Evolutionary conservation across 1,139 yeast genomes (phyloP), one percentile per base, ranked within the genome.

Genomic region (Trichomonascaceae sp.): DNA sequence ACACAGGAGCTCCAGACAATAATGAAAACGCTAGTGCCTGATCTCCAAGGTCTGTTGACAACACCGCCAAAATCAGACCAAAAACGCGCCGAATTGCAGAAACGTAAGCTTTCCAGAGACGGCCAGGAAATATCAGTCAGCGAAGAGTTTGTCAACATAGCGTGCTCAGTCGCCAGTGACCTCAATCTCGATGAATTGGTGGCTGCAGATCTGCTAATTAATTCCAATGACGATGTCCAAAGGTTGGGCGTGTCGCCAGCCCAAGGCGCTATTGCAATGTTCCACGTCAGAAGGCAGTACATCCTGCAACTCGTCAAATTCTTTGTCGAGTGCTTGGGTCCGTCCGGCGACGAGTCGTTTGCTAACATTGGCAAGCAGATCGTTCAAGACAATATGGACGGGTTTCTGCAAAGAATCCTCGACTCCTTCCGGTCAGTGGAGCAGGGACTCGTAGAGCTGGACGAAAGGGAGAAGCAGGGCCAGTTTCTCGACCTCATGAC

Each of bases 191-290:
- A 87, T 52, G 79, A 75, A 43, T 57, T 79, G 33, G 65, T 72
- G 1, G 70, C 80, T 2, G 75, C 85, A 1, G 67, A 76, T 34
- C 60, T 80, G 31, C 59, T 64, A 16, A 69, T 48, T 6, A 39
- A 56, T 37, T 67, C 81, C 3, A 51, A 64, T 4, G 54, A 56
- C 2, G 59, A 65, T 14, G 58, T 65, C 13, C 57, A 54, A 3
- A 52, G 67, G 28, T 62, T 69, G 20, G 85, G 81, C 3, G 59
- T 74, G 4, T 60, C 68, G 1, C 62, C 76, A 16, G 48, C 68
- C 4, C 93, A 82, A 45, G 67, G 76, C 22, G 93, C 89, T 1
- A 67, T 76, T 43, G 70, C 79, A n/a, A 65, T 73, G 4, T 84
- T 70, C 50, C 81, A 74, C 50, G 58, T 72, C 36, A 67, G 96